Conservation (phyloP, 2,329 filamentous ascomycete genomes). For the Teratosphaeriaceae sp. region DNA sequence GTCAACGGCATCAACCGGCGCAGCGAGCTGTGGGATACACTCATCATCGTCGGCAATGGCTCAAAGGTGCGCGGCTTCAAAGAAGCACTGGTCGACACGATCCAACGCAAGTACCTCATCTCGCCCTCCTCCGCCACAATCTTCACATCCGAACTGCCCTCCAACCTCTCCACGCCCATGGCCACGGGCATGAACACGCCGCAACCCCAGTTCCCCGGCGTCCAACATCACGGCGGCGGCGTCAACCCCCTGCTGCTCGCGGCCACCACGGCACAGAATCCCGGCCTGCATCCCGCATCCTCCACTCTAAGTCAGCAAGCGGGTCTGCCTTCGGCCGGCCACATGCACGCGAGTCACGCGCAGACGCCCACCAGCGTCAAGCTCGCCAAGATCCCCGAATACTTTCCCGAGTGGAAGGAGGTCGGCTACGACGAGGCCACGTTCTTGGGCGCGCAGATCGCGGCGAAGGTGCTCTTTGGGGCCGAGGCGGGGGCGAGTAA, state of each 20-base stretch:
- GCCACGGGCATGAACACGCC: constrained; percentile 91
- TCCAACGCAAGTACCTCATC: constrained; percentile 77
- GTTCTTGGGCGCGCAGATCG: constrained; percentile 83
- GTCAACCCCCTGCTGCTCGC: constrained; percentile 91
- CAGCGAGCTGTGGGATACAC: constrained; percentile 80
- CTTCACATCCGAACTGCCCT: constrained; percentile 94
- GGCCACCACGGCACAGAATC: constrained; percentile 67
- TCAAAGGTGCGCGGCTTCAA: constrained; percentile 68
- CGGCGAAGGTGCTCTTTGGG: constrained; percentile 67
- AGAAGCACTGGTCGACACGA: constrained; percentile 74
- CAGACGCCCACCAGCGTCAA: constrained; percentile 83
- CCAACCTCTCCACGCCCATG: constrained; percentile 82
- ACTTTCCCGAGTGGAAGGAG: constrained; percentile 85
- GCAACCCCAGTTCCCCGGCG: constrained; percentile 46
- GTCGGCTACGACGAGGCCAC: constrained; percentile 68
- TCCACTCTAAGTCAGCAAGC: constrained; percentile 21
- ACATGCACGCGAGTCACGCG: constrained; percentile 49
- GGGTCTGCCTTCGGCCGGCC: constrained; percentile 26
- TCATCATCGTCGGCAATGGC: constrained; percentile 90
- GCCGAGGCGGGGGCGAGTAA: constrained; percentile 59
- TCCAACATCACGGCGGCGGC: constrained; percentile 34
- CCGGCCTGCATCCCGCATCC: constrained; percentile 36
- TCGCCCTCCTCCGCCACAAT: constrained; percentile 91
- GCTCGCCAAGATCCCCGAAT: constrained; percentile 68
- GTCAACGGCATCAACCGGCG: constrained; percentile 79